Conservation (phyloP, 352 stramenopile species). For the Phytophthora citricola region DNA sequence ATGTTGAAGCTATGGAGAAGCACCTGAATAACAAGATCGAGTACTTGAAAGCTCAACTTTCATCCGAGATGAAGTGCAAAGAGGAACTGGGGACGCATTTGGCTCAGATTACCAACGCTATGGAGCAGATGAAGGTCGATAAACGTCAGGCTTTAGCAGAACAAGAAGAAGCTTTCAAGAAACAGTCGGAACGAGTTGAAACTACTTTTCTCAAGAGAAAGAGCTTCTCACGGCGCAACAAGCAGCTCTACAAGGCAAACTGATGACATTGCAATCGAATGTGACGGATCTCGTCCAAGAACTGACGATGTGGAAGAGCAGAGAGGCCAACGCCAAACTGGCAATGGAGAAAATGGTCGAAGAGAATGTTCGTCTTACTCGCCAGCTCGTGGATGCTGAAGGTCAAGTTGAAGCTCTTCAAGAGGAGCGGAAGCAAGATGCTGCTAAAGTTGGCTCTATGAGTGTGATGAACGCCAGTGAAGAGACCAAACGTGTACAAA, state of each 20-base stretch:
- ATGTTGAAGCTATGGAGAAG: slow-evolving; percentile 71
- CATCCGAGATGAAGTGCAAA: slow-evolving; percentile 88
- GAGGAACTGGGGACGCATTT: slow-evolving; percentile 80
- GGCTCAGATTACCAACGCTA: slow-evolving; percentile 60
- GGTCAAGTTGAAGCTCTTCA: slow-evolving; percentile 58
- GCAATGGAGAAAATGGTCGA: slow-evolving; percentile 78
- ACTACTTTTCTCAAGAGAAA: slow-evolving; percentile 56
- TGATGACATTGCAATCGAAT: slow-evolving; percentile 75
- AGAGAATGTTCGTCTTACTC: slow-evolving; percentile 68
- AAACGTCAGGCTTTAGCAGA: slow-evolving; percentile 58
- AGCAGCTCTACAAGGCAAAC: slow-evolving; percentile 60
- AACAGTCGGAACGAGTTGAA: slow-evolving; percentile 56
- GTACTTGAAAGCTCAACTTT: slow-evolving; percentile 83
- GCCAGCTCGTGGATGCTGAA: slow-evolving; percentile 75
- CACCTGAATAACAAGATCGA: slow-evolving; percentile 81
- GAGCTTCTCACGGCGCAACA: slow-evolving; percentile 54
- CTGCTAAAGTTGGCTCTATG: slow-evolving; percentile 31
- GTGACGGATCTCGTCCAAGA: slow-evolving; percentile 82
- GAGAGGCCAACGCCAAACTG: slow-evolving; percentile 70
- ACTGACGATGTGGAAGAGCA: slow-evolving; percentile 66
- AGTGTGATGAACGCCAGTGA: slow-evolving; percentile 76
- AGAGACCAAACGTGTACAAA: slow-evolving; percentile 79
- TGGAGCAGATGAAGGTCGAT: slow-evolving; percentile 76
- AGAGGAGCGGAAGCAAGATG: slow-evolving; percentile 57
- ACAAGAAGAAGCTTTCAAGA: slow-evolving; percentile 67